phyloP scores from a whole-genome alignment of 2,329 filamentous ascomycete genomes.

The Hypomyces rosellus region DNA sequence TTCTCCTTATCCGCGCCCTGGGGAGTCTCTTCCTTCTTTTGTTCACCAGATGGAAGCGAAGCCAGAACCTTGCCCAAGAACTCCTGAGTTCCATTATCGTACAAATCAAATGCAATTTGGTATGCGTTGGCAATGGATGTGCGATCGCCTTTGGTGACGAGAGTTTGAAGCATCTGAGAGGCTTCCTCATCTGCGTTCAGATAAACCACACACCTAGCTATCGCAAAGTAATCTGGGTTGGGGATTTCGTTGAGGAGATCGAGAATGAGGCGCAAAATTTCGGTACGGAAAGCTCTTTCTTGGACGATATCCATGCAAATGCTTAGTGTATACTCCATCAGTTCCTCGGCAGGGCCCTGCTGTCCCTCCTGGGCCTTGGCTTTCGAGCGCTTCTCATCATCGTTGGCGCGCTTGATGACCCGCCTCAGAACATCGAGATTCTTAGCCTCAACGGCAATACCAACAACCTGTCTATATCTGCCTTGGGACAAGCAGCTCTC shows the following conservation, averaged over 20 bases:
- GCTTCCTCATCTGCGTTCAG: slow-evolving; percentile 88
- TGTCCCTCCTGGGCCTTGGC: slow-evolving; percentile 43
- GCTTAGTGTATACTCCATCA: slow-evolving; percentile 93
- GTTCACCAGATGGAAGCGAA: slow-evolving; percentile 58
- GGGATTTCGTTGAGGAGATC: slow-evolving; percentile 90
- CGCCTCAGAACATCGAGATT: slow-evolving; percentile 81
- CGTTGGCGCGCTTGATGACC: slow-evolving; percentile 82
- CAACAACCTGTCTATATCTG: slow-evolving; percentile 91
- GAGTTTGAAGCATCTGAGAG: slow-evolving; percentile 72
- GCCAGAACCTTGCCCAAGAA: slow-evolving; percentile 87
- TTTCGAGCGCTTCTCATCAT: slow-evolving; percentile 70
- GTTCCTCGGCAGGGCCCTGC: slow-evolving; percentile 68
- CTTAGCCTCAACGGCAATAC: slow-evolving; percentile 91
- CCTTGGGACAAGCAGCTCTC: slow-evolving; percentile 81
- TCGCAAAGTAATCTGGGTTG: slow-evolving; percentile 93
- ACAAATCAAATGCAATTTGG: slow-evolving; percentile 95
- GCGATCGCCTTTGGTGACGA: slow-evolving; percentile 73
- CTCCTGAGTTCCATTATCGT: slow-evolving; percentile 97
- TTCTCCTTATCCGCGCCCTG: slow-evolving; percentile 43
- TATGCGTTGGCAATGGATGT: slow-evolving; percentile 82
- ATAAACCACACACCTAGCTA: slow-evolving; percentile 96
- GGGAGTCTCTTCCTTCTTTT: slow-evolving; percentile 32
- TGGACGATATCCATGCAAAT: slow-evolving; percentile 98
- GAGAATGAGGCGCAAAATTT: slow-evolving; percentile 89
- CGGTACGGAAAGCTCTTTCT: slow-evolving; percentile 73